A percentile compares a stretch with the other conserved stretches of the same genome.
Evolutionary conservation across 495 filamentous ascomycete species (phyloP).

Genomic region (Acidomyces sp.): DNA sequence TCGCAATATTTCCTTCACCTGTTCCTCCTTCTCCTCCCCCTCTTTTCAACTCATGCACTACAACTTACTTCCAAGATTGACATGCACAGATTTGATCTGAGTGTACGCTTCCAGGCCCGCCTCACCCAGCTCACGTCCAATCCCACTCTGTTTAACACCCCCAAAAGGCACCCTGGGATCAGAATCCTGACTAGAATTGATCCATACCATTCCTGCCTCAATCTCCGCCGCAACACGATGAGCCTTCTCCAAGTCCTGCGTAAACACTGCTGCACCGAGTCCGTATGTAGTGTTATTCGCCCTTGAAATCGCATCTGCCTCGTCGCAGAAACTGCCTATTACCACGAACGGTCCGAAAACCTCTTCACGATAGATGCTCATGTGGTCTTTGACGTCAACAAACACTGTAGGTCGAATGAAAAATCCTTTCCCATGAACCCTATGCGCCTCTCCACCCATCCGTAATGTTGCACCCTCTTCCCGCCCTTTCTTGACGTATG

Average conservation of each 20-base stretch:
- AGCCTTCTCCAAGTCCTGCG: slow-evolving; percentile 10
- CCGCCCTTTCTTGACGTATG: background rate
- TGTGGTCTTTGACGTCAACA: slow-evolving; percentile 26
- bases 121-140: slow-evolving; percentile 30
- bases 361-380: slow-evolving; percentile 35
- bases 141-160: slow-evolving; percentile 38
- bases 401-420: slow-evolving; percentile 38
- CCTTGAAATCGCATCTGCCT: slow-evolving; percentile 35
- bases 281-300: slow-evolving; percentile 38
- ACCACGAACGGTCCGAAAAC: slow-evolving; percentile 41
- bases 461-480: background rate
- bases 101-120: slow-evolving; percentile 1
- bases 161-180: slow-evolving; percentile 36
- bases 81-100: slow-evolving; percentile 2
- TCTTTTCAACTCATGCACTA: background rate
- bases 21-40: background rate
- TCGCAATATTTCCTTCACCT: background rate
- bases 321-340: slow-evolving; percentile 36
- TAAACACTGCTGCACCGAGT: slow-evolving; percentile 20
- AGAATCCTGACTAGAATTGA: slow-evolving; percentile 1
- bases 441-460: background rate
- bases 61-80: slow-evolving; percentile 2
- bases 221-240: background rate
- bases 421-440: slow-evolving; percentile 21
- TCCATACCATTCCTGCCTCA: slow-evolving; percentile 6